Percentiles rank a stretch among this genome's conserved stretches.
Conservation (phyloP, 2,329 filamentous ascomycete species). For the Ophiostoma pallidulum region DNA sequence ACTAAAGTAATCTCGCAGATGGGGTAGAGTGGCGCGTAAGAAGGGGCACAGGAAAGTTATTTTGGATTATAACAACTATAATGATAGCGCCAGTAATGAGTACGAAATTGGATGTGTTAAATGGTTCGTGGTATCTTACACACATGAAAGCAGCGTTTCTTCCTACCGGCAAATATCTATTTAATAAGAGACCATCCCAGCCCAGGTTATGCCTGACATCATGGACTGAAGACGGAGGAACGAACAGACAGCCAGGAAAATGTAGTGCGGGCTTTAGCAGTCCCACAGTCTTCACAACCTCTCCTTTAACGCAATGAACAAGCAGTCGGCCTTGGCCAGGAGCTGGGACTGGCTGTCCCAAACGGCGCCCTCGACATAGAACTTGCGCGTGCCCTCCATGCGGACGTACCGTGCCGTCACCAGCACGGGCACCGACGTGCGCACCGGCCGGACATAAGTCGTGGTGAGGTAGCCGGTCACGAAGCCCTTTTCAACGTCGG, state of each 20-base stretch:
- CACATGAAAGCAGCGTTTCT: too few relatives aligned
- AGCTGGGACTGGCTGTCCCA: slow-evolving; percentile 38
- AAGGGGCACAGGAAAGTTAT: not conserved
- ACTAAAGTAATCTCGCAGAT: slow-evolving; percentile 3
- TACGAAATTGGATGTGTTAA: slow-evolving; percentile 11
- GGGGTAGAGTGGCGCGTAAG: not conserved
- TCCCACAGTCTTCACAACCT: slow-evolving; percentile 14
- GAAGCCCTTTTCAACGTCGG: slow-evolving; percentile 19
- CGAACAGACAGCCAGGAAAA: too few relatives aligned
- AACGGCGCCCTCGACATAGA: slow-evolving; percentile 38
- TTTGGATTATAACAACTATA: slow-evolving; percentile 4
- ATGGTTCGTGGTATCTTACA: too few relatives aligned
- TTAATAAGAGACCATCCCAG: too few relatives aligned
- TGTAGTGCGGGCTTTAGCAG: too few relatives aligned
- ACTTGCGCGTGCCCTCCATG: slow-evolving; percentile 43
- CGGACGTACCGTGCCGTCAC: slow-evolving; percentile 34
- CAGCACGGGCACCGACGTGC: slow-evolving; percentile 39
- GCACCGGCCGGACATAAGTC: slow-evolving; percentile 42
- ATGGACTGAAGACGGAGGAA: too few relatives aligned
- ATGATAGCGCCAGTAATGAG: slow-evolving; percentile 10
- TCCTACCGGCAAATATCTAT: too few relatives aligned
- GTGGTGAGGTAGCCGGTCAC: slow-evolving; percentile 48
- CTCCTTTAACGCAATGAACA: slow-evolving; percentile 30
- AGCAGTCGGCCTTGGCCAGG: slow-evolving; percentile 41
- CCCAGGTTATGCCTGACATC: too few relatives aligned